Percentiles rank a stretch among this genome's conserved stretches.
Evolutionary conservation across 805 yeast species (phyloP).

Genomic region (Yarrowia phangngaensis): DNA sequence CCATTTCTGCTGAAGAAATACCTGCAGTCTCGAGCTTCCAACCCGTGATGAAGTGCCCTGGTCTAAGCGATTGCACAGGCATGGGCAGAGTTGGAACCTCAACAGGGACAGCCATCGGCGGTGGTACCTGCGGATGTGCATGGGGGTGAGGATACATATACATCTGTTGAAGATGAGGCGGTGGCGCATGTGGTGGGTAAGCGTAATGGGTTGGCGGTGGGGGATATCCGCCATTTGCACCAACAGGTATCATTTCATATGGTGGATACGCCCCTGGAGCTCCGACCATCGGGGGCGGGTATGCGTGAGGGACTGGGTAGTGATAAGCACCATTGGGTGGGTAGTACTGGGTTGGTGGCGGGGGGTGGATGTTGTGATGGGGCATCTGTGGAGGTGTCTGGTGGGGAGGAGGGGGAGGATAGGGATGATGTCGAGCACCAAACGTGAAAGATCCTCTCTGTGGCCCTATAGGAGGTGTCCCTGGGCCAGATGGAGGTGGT

Average conservation of each 20-base stretch:
- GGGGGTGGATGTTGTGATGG: not conserved
- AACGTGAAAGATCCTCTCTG: constrained; percentile 4
- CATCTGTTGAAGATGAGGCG: constrained; percentile 1
- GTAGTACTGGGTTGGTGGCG: constrained; percentile 2
- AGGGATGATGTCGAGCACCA: constrained; percentile 9
- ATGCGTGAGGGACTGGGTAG: too few relatives aligned
- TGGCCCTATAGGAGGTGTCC: constrained; percentile 5
- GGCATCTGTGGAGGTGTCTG: not conserved
- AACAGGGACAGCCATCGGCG: too few relatives aligned
- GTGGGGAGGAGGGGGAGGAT: constrained; percentile 5
- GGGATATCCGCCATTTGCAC: too few relatives aligned
- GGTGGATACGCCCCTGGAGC: too few relatives aligned
- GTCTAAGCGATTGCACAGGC: too few relatives aligned
- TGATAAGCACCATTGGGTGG: constrained; percentile 1
- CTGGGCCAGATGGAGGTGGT: constrained; percentile 12
- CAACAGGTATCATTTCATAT: too few relatives aligned
- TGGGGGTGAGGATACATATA: not conserved
- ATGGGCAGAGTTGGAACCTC: too few relatives aligned
- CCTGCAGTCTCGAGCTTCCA: constrained; percentile 20
- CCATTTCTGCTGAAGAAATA: not conserved
- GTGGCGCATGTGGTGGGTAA: not conserved
- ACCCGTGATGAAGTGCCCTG: constrained; percentile 15
- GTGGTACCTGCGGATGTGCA: too few relatives aligned
- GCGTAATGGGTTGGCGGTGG: not conserved
- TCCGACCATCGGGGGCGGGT: not conserved